phyloP scores from a whole-genome alignment of 2,329 filamentous ascomycete genomes.

The Fusarium mexicanum region DNA sequence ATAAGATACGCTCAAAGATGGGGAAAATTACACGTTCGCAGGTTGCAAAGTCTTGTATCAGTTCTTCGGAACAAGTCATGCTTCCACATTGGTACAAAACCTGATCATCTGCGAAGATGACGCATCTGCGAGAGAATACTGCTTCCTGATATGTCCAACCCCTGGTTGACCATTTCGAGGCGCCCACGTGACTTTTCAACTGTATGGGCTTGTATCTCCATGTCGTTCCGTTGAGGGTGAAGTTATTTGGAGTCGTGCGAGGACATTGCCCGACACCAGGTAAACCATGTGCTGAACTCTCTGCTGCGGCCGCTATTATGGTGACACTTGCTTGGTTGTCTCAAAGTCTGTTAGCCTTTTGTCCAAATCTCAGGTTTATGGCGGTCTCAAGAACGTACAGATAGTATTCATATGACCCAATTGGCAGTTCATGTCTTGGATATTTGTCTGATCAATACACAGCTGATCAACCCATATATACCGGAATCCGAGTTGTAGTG shows the following conservation, averaged over 20 bases:
- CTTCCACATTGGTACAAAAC: background rate
- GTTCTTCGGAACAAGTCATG: background rate
- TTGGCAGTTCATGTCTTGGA: background rate
- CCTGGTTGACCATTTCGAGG: background rate
- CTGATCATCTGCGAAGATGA: background rate
- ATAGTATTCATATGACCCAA: background rate
- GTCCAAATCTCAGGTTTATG: background rate
- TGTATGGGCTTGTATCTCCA: background rate
- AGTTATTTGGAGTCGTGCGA: rapidly evolving
- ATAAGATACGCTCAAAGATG: rapidly evolving
- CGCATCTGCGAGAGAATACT: background rate
- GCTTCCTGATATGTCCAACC: background rate
- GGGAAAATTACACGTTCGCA: background rate
- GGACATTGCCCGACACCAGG: background rate
- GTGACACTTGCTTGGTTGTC: background rate
- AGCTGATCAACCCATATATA: background rate
- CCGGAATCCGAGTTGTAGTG: rapidly evolving
- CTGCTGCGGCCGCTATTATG: background rate
- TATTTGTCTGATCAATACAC: background rate
- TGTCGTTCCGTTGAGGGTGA: background rate
- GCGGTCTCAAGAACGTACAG: background rate
- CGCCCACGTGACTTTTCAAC: background rate
- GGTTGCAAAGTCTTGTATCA: rapidly evolving
- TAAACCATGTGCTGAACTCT: background rate
- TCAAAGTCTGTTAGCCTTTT: background rate